phyloP scores from a whole-genome alignment of 2,329 filamentous ascomycete species.

The Clonostachys byssicola region DNA sequence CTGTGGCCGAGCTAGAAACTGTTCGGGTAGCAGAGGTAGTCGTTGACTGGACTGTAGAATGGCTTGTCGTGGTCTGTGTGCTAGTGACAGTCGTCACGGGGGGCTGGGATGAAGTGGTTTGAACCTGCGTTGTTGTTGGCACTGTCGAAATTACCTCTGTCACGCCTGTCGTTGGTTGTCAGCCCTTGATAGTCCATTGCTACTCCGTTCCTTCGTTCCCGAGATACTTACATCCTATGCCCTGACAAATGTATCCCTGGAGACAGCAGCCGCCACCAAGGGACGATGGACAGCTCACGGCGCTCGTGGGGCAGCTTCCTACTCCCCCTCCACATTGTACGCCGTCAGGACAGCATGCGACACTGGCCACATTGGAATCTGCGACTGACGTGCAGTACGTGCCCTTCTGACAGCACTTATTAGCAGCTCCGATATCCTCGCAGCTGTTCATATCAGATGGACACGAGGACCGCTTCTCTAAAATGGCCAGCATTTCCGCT shows the following conservation, averaged over 20 bases:
- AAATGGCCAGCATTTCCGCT: conserved; percentile 37
- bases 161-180: background rate
- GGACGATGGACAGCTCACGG: conserved; percentile 59
- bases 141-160: conserved; percentile 10
- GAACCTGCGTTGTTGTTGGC: conserved; percentile 7
- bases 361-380: conserved; percentile 59
- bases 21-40: conserved; percentile 8
- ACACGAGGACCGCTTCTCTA: conserved; percentile 61
- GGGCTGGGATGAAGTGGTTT: conserved; percentile 18
- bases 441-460: conserved; percentile 64
- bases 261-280: conserved; percentile 75
- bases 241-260: conserved; percentile 64
- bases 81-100: conserved; percentile 20
- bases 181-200: background rate
- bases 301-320: conserved; percentile 54
- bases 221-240: conserved; percentile 60
- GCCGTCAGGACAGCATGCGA: conserved; percentile 72
- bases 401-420: conserved; percentile 68
- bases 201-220: no score
- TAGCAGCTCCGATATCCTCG: conserved; percentile 56
- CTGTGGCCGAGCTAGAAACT: conserved; percentile 17
- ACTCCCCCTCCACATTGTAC: conserved; percentile 60
- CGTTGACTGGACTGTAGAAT: background rate
- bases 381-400: conserved; percentile 63
- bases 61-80: background rate